phyloP scores from a whole-genome alignment of 202 grass and related monocot genomes.

The Eragrostis tef region DNA sequence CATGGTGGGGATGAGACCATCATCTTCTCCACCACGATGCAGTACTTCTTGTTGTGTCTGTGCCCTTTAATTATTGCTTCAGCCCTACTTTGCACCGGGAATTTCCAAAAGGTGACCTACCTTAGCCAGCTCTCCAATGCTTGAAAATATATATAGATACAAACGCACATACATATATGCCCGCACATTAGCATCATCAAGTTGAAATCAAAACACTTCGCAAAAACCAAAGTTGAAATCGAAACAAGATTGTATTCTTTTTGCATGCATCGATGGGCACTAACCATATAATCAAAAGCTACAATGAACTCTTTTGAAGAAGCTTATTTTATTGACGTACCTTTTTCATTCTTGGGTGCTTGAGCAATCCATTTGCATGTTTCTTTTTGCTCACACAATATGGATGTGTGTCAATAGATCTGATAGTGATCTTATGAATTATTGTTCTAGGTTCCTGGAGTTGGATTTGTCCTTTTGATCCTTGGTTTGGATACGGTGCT shows the following conservation, averaged over 20 bases:
- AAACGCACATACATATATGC: neutral
- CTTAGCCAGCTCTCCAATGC: slow-evolving; percentile 14
- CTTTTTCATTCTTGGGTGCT: neutral
- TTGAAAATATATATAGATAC: neutral
- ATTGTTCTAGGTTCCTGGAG: slow-evolving; percentile 50
- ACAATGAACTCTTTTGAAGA: neutral
- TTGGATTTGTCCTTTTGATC: slow-evolving; percentile 51
- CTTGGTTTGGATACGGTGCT: slow-evolving; percentile 27
- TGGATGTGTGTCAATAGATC: neutral
- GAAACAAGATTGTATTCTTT: neutral
- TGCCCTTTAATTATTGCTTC: slow-evolving; percentile 69
- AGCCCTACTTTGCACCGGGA: slow-evolving; percentile 55
- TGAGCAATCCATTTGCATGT: slow-evolving; percentile 3
- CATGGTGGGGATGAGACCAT: slow-evolving; percentile 61
- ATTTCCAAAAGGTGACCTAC: slow-evolving; percentile 45
- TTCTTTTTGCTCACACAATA: neutral
- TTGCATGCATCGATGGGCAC: slow-evolving; percentile 3
- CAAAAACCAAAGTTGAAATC: slow-evolving; percentile 46
- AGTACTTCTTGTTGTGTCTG: slow-evolving; percentile 47
- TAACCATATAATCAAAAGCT: neutral
- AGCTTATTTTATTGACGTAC: neutral
- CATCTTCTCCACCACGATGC: slow-evolving; percentile 62
- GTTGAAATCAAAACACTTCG: slow-evolving; percentile 20
- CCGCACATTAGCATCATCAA: neutral
- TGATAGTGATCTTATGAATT: slow-evolving; percentile 35